Evolutionary conservation across 192 early-diverging fungal species (phyloP).

Genomic region (Thamnidium elegans): DNA sequence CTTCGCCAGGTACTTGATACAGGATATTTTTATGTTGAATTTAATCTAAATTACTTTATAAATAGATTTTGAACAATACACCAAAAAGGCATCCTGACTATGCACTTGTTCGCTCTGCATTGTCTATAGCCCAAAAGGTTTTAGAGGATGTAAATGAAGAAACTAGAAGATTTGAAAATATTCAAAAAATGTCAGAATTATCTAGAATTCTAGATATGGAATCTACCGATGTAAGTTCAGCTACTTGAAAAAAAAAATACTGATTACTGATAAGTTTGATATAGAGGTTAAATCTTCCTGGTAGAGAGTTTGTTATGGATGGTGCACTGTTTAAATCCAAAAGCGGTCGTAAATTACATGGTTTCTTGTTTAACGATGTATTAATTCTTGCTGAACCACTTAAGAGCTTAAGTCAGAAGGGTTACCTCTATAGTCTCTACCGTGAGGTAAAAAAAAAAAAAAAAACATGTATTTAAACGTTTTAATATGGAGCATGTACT

Average conservation of each 20-base stretch:
- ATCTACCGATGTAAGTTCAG: conserved; percentile 39
- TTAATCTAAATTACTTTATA: neutral
- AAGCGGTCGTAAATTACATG: conserved; percentile 73
- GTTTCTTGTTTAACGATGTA: conserved; percentile 72
- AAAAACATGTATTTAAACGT: too few species aligned
- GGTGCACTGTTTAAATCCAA: conserved; percentile 72
- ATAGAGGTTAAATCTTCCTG: conserved; percentile 54
- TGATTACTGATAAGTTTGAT: conserved; percentile 5
- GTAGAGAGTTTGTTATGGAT: conserved; percentile 67
- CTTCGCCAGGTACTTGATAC: conserved; percentile 59
- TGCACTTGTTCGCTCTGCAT: conserved; percentile 56
- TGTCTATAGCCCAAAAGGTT: conserved; percentile 63
- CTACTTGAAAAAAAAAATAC: neutral
- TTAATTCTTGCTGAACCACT: conserved; percentile 58
- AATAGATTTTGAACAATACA: conserved; percentile 74
- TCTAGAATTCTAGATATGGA: conserved; percentile 58
- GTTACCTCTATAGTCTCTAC: conserved; percentile 43
- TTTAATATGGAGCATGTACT: too few species aligned
- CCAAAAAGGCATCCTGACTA: conserved; percentile 77
- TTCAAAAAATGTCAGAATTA: conserved; percentile 57
- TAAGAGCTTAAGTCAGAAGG: conserved; percentile 34
- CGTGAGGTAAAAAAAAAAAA: conserved; percentile 33
- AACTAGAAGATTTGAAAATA: conserved; percentile 59
- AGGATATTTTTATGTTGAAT: neutral
- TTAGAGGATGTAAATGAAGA: conserved; percentile 85